A percentile compares a stretch with the other conserved stretches of the same genome.
These are phyloP conservation scores for Diplosphaera chodatii DNA, from an alignment of 139 green algal species.

Conservation along the genomic window DNA sequence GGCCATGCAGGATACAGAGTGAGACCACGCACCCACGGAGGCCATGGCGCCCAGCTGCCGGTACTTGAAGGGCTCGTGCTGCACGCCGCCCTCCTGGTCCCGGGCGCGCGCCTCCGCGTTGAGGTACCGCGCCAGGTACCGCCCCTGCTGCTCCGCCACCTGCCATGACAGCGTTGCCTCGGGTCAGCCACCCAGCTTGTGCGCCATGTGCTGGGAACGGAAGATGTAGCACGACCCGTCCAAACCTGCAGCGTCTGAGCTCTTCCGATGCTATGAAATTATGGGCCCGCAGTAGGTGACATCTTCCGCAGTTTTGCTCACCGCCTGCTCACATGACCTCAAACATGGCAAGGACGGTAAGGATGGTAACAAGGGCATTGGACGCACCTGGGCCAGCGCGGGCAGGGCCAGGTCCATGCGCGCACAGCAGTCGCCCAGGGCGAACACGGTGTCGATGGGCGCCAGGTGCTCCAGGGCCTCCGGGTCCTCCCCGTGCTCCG, in stretches of 20 bases:
- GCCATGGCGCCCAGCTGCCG: constrained; percentile 57
- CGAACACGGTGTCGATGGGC: constrained; percentile 49
- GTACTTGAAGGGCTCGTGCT: background rate
- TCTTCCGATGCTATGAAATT: too few species aligned
- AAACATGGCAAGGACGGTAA: too few species aligned
- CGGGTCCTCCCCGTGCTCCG: constrained; percentile 4
- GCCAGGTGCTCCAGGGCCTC: background rate
- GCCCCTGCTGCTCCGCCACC: constrained; percentile 91
- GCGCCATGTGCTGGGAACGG: too few species aligned
- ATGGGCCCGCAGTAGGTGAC: too few species aligned
- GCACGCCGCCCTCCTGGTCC: background rate
- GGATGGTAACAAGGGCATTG: too few species aligned
- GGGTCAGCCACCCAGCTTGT: too few species aligned
- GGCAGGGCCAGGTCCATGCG: constrained; percentile 70
- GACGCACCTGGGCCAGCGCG: constrained; percentile 74
- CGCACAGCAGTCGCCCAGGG: constrained; percentile 83
- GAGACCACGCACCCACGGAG: constrained; percentile 30
- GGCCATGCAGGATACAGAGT: too few species aligned
- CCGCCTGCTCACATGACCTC: too few species aligned
- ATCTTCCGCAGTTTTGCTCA: too few species aligned
- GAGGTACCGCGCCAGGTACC: constrained; percentile 69
- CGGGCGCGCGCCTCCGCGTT: constrained; percentile 38
- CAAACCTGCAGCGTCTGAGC: too few species aligned
- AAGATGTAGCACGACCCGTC: too few species aligned
- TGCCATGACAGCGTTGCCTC: too few species aligned